Conservation (phyloP, 331 rosid species). For the Quercus phellos region DNA sequence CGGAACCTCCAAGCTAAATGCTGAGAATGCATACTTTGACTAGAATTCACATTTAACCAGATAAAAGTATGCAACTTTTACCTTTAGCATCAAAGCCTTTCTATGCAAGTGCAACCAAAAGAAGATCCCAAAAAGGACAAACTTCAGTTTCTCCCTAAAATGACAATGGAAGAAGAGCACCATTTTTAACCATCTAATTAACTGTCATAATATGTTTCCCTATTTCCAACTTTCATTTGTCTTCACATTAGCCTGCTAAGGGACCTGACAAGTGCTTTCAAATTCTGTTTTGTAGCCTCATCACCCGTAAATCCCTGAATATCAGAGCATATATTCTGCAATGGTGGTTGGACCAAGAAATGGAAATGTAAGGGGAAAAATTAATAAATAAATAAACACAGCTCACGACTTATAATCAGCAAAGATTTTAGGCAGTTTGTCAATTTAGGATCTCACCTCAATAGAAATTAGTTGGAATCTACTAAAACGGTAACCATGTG, state of each 20-base stretch:
- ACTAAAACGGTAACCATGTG: neutral
- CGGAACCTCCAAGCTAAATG: too few species aligned
- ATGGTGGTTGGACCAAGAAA: neutral
- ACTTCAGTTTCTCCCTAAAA: neutral
- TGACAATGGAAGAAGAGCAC: neutral
- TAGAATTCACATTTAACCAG: neutral
- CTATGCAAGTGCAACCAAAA: neutral
- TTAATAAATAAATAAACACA: neutral
- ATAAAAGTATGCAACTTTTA: neutral
- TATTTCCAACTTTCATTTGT: constrained; percentile 9
- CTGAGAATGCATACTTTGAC: too few species aligned
- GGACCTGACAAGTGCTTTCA: constrained; percentile 73
- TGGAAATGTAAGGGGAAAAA: neutral
- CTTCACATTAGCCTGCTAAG: constrained; percentile 74
- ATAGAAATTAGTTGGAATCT: constrained; percentile 4
- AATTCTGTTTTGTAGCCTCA: constrained; percentile 62
- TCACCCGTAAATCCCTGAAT: constrained; percentile 77
- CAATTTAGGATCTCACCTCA: constrained; percentile 44
- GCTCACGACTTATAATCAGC: neutral
- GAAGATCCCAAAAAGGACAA: too few species aligned
- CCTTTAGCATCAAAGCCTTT: neutral
- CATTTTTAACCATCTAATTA: neutral
- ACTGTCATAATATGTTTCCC: neutral
- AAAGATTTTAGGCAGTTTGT: neutral
- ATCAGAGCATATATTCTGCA: constrained; percentile 83